These are phyloP conservation scores for Xylaria sp. DNA, from an alignment of 2,329 filamentous ascomycete genomes.

Conservation along the genomic window DNA sequence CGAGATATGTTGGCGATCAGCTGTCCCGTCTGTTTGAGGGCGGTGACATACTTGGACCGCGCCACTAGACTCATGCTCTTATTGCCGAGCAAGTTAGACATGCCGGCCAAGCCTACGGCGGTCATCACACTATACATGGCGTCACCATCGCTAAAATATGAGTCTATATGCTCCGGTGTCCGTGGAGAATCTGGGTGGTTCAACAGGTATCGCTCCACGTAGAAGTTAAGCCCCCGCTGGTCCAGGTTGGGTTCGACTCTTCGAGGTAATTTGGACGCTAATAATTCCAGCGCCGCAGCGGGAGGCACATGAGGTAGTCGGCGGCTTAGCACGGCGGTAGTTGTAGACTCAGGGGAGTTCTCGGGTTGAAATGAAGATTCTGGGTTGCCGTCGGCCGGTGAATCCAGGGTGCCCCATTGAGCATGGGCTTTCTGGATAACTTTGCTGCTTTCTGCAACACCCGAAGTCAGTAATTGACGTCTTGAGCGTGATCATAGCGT, in stretches of 20 bases:
- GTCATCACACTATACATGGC: conserved; percentile 62
- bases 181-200: conserved; percentile 63
- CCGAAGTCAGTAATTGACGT: neutral
- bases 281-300: conserved; percentile 32
- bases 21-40: conserved; percentile 60
- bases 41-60: conserved; percentile 64
- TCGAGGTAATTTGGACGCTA: conserved; percentile 43
- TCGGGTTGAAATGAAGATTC: conserved; percentile 39
- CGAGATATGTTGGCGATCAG: conserved; percentile 53
- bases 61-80: conserved; percentile 59
- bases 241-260: conserved; percentile 57
- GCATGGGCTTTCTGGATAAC: conserved; percentile 69
- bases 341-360: conserved; percentile 21
- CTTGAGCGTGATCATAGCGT: neutral
- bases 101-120: conserved; percentile 67
- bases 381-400: conserved; percentile 44
- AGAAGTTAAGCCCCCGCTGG: conserved; percentile 63
- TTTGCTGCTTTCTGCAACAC: conserved; percentile 61
- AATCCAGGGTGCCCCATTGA: conserved; percentile 57
- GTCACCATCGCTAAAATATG: conserved; percentile 52
- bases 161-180: conserved; percentile 52
- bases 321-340: conserved; percentile 32
- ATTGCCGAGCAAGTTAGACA: conserved; percentile 65
- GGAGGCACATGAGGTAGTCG: neutral
- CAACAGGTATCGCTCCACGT: conserved; percentile 62